Percentiles rank a stretch among this genome's conserved stretches.
Conservation (phyloP, 108 stramenopile species). For the Conticribra weissflogii region DNA sequence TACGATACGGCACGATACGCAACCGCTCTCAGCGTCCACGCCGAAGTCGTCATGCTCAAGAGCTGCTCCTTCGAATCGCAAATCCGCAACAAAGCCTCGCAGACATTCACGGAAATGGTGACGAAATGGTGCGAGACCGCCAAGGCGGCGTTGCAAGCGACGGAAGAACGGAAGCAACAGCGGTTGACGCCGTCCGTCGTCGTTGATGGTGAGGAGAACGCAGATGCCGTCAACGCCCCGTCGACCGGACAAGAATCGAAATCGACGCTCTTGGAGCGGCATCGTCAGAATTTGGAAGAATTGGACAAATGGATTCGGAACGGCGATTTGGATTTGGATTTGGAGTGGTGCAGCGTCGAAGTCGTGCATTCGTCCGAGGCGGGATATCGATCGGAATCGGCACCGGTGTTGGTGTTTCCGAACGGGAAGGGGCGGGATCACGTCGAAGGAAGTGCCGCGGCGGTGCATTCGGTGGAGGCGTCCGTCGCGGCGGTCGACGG, state of each 20-base stretch:
- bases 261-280: too few relatives aligned
- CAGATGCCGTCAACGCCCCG: background rate
- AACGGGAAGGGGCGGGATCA: too few relatives aligned
- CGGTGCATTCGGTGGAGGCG: too few relatives aligned
- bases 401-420: too few relatives aligned
- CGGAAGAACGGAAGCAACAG: conserved; percentile 61
- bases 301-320: conserved; percentile 30
- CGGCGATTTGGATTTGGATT: too few relatives aligned
- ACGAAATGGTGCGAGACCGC: conserved; percentile 76
- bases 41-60: conserved; percentile 63
- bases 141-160: conserved; percentile 58
- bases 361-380: conserved; percentile 32
- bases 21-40: conserved; percentile 41
- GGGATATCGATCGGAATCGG: too few relatives aligned
- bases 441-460: too few relatives aligned
- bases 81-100: conserved; percentile 62
- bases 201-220: too few relatives aligned
- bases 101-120: conserved; percentile 64
- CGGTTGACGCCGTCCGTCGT: conserved; percentile 29
- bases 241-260: too few relatives aligned
- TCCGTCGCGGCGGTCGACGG: too few relatives aligned
- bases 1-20: conserved; percentile 15
- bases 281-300: conserved; percentile 39
- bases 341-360: conserved; percentile 43
- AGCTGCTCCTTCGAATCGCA: conserved; percentile 68